These are phyloP conservation scores for Steccherinum ochraceum DNA, from an alignment of 768 basidiomycete genomes.

Conservation along the genomic window DNA sequence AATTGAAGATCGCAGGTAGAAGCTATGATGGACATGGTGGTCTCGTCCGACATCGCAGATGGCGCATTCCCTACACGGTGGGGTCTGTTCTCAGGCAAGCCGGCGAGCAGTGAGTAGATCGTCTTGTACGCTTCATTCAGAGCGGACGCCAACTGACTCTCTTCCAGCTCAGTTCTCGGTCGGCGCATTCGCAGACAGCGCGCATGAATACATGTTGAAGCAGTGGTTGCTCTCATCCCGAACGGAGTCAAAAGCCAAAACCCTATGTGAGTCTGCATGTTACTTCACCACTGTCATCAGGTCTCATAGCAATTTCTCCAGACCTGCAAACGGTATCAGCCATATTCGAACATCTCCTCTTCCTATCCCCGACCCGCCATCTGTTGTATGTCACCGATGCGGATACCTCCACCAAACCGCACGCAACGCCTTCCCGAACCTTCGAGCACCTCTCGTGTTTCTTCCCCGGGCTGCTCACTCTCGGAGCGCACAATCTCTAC, in stretches of 20 bases:
- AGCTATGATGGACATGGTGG: neutral
- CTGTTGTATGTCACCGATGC: conserved; percentile 71
- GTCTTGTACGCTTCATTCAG: too few relatives aligned
- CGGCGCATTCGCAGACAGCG: conserved; percentile 42
- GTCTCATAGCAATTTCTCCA: conserved; percentile 20
- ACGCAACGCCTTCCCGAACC: conserved; percentile 33
- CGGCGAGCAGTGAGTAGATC: too few relatives aligned
- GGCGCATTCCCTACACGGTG: neutral
- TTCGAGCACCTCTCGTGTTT: conserved; percentile 82
- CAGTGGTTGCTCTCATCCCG: conserved; percentile 64
- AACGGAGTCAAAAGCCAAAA: conserved; percentile 53
- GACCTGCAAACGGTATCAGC: conserved; percentile 57
- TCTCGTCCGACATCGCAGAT: neutral
- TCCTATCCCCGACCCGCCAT: conserved; percentile 54
- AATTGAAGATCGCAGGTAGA: conserved; percentile 24
- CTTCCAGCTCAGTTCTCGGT: conserved; percentile 14
- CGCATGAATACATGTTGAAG: conserved; percentile 76
- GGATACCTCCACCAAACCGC: conserved; percentile 3
- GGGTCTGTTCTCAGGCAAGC: too few relatives aligned
- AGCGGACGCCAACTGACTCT: neutral
- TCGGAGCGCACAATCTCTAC: conserved; percentile 61
- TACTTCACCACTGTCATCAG: too few relatives aligned
- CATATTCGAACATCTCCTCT: conserved; percentile 60
- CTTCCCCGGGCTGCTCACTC: conserved; percentile 67
- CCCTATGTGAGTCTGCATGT: conserved; percentile 68